A percentile compares a stretch with the other conserved stretches of the same genome.
Conservation (phyloP, 805 yeast species). For the Groenewaldozyma salmanticensis region DNA sequence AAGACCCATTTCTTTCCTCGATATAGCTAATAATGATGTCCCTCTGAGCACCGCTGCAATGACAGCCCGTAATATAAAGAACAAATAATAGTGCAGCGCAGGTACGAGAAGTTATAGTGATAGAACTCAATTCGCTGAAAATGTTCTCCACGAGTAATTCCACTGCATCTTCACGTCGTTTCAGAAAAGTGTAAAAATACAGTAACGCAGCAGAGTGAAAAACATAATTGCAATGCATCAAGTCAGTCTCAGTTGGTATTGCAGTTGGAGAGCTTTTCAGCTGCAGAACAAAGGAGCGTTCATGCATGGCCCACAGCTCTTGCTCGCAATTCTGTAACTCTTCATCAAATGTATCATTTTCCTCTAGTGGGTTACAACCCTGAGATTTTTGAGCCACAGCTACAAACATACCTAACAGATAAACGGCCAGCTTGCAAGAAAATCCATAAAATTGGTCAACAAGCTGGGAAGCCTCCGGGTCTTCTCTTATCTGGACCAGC, state of each 20-base stretch:
- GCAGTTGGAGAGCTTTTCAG: background rate
- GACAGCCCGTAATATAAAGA: background rate
- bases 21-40: background rate
- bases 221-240: slow-evolving; percentile 10
- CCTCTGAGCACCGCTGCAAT: background rate
- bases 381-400: slow-evolving; percentile 1
- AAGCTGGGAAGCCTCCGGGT: slow-evolving; percentile 8
- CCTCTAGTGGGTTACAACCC: no score
- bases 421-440: slow-evolving; percentile 6
- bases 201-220: slow-evolving; percentile 12
- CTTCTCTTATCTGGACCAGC: slow-evolving; percentile 4
- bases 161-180: background rate
- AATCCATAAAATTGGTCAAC: slow-evolving; percentile 13
- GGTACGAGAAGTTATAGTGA: slow-evolving; percentile 8
- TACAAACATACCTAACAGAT: slow-evolving; percentile 3
- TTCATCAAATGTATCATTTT: background rate
- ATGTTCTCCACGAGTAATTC: background rate
- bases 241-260: slow-evolving; percentile 4
- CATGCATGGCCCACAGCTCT: slow-evolving; percentile 7
- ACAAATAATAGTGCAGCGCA: background rate
- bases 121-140: slow-evolving; percentile 1
- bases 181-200: slow-evolving; percentile 6
- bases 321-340: slow-evolving; percentile 6
- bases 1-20: background rate
- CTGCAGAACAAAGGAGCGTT: slow-evolving; percentile 1